Base-by-base conservation (phyloP, 257 asterid genomes). In the Nicotiana noctiflora region DNA sequence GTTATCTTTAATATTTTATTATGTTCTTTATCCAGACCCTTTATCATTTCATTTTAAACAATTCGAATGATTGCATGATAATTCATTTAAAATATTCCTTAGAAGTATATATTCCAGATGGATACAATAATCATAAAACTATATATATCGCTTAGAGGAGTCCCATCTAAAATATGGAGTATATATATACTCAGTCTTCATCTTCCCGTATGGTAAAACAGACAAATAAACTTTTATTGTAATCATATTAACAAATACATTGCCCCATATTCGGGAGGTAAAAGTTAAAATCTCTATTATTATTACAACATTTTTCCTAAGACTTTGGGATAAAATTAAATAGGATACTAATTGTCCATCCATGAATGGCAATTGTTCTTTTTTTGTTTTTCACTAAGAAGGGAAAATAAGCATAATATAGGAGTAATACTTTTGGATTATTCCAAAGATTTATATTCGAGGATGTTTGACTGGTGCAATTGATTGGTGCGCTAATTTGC, bases 401-500 rank as follows among this genome's bases (percentile, higher is more conserved):
- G 40, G 61, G 61, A 7, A 72, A 72, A 46, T 0, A 3, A n/a
- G 77, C 17, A 40, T 17, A 12, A 40, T 17, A 12, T 72, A 46
- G 6, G 59, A 70, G 53, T 46, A 72, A 46, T 74, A 23, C 25
- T 23, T 72, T 74, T 72, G 49, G 14, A 72, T 72, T 72, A 72
- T 72, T 46, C 23, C 15, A 4, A 74, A 49, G 78, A 49, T 21
- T 8, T 23, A 74, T 44, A 70, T 74, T 23, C 44, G 12, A 4
- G 23, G 40, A 23, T 49, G 61, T 74, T 74, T 74, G 78, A 72
- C 60, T 72, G 37, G 40, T 72, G 37, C 78, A 44, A 12, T 44
- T 70, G 59, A 72, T 72, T 72, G 78, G 60, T 72, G 19, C 60
- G 12, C n/a, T 46, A 19, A 72, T 46, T 70, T 40, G 78, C 61